These are phyloP conservation scores for Acacia acuminata DNA, from an alignment of 306 rosid genomes.

Conservation along the genomic window DNA sequence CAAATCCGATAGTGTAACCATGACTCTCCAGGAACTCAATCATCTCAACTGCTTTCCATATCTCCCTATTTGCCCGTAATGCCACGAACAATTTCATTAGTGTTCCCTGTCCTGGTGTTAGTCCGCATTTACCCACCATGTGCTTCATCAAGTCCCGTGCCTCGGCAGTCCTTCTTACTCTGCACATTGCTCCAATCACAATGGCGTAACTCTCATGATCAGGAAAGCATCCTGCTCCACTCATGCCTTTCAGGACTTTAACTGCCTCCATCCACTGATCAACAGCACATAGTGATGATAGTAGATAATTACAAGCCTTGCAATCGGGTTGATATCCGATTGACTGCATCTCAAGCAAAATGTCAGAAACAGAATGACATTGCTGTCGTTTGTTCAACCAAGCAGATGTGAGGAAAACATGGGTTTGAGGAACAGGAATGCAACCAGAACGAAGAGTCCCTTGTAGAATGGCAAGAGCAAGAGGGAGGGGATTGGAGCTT, in stretches of 20 bases:
- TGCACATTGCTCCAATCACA: slow-evolving; percentile 62
- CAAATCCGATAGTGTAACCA: slow-evolving; percentile 46
- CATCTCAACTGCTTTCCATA: slow-evolving; percentile 62
- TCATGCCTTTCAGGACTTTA: slow-evolving; percentile 65
- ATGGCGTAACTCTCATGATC: slow-evolving; percentile 62
- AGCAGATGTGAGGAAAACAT: slow-evolving; percentile 57
- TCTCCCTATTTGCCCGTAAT: slow-evolving; percentile 54
- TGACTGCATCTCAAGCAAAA: slow-evolving; percentile 48
- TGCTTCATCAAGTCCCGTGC: slow-evolving; percentile 51
- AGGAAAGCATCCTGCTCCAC: slow-evolving; percentile 74
- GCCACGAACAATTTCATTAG: slow-evolving; percentile 45
- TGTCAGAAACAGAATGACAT: slow-evolving; percentile 34
- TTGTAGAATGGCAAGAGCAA: slow-evolving; percentile 57
- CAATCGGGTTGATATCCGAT: slow-evolving; percentile 59
- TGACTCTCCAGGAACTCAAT: slow-evolving; percentile 48
- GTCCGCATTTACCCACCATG: slow-evolving; percentile 49
- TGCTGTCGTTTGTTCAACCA: slow-evolving; percentile 48
- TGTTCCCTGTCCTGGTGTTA: slow-evolving; percentile 48
- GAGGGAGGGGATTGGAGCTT: slow-evolving; percentile 52
- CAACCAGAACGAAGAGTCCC: slow-evolving; percentile 55
- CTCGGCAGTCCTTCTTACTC: slow-evolving; percentile 57
- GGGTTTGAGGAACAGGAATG: slow-evolving; percentile 54
- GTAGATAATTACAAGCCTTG: slow-evolving; percentile 51
- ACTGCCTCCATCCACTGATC: slow-evolving; percentile 56
- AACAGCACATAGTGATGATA: slow-evolving; percentile 51